Percentiles rank a stretch among this genome's conserved stretches.
phyloP scores from a whole-genome alignment of 2,329 filamentous ascomycete genomes.

The Domatiomyces globalis region DNA sequence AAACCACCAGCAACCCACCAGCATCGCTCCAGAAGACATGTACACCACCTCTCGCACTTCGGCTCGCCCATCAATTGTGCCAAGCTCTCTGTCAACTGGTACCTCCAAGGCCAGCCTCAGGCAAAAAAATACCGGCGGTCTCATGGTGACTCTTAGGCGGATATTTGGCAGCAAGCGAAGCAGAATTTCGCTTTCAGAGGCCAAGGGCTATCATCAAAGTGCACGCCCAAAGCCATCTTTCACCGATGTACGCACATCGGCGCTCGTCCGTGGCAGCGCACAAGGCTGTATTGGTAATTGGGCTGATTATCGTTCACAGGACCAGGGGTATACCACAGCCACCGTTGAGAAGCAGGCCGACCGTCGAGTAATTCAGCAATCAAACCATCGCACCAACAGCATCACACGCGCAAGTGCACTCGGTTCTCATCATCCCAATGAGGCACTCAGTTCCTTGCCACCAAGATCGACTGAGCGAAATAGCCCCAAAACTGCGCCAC shows the following conservation, averaged over 20 bases:
- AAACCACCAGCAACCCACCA: neutral
- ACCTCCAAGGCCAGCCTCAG: constrained; percentile 12
- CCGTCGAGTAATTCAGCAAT: neutral
- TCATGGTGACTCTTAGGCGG: constrained; percentile 14
- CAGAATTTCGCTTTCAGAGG: constrained; percentile 6
- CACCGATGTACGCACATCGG: neutral
- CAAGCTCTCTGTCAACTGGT: constrained; percentile 14
- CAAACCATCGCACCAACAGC: neutral
- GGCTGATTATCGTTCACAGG: neutral
- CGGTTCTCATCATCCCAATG: constrained; percentile 10
- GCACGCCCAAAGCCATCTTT: neutral
- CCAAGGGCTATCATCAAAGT: constrained; percentile 4
- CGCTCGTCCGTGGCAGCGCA: neutral
- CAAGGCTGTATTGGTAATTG: neutral
- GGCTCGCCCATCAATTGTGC: constrained; percentile 10
- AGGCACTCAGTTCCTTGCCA: neutral
- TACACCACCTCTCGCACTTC: constrained; percentile 7
- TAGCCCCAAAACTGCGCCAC: constrained; percentile 4
- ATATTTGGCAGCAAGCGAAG: constrained; percentile 17
- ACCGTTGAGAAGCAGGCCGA: neutral
- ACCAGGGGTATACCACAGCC: neutral
- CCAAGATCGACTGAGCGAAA: neutral
- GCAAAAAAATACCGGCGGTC: constrained; percentile 11
- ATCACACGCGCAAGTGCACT: constrained; percentile 10
- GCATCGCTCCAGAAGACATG: neutral